These are phyloP conservation scores for Pouteria glomerata DNA, from an alignment of 148 eudicot genomes.

Conservation along the genomic window DNA sequence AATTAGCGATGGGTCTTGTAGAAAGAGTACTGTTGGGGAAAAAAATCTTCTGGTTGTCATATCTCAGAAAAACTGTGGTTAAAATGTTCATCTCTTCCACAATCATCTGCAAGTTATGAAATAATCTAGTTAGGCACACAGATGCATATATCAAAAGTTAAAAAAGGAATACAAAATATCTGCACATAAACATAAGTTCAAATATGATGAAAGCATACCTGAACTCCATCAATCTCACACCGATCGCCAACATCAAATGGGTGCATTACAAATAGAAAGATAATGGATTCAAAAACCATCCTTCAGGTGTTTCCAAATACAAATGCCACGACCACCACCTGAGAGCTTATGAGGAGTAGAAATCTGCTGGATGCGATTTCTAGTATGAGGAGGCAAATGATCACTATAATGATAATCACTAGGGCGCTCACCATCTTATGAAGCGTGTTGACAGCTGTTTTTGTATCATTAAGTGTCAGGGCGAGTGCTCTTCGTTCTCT, in stretches of 20 bases:
- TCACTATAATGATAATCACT: constrained; percentile 12
- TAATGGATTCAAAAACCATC: constrained; percentile 30
- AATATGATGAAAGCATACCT: constrained; percentile 9
- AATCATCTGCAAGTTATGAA: not conserved
- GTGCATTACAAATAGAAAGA: constrained; percentile 28
- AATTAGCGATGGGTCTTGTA: constrained; percentile 17
- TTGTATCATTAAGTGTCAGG: constrained; percentile 32
- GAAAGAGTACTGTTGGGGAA: constrained; percentile 10
- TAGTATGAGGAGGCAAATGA: constrained; percentile 31
- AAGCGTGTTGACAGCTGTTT: constrained; percentile 33
- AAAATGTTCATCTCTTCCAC: constrained; percentile 15
- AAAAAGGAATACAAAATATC: too few relatives aligned
- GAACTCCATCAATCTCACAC: constrained; percentile 35
- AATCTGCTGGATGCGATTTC: constrained; percentile 19
- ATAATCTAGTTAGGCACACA: too few relatives aligned
- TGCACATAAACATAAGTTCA: too few relatives aligned
- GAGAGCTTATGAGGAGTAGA: constrained; percentile 23
- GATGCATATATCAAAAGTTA: too few relatives aligned
- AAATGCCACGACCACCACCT: constrained; percentile 18
- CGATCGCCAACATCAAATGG: constrained; percentile 32
- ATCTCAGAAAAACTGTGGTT: not conserved
- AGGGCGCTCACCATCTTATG: constrained; percentile 28
- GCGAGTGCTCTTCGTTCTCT: constrained; percentile 32
- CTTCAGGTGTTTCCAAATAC: constrained; percentile 33
- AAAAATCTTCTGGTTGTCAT: constrained; percentile 2